These are phyloP conservation scores for Wallemia hederae DNA, from an alignment of 1,284 basidiomycete species.

Conservation along the genomic window DNA sequence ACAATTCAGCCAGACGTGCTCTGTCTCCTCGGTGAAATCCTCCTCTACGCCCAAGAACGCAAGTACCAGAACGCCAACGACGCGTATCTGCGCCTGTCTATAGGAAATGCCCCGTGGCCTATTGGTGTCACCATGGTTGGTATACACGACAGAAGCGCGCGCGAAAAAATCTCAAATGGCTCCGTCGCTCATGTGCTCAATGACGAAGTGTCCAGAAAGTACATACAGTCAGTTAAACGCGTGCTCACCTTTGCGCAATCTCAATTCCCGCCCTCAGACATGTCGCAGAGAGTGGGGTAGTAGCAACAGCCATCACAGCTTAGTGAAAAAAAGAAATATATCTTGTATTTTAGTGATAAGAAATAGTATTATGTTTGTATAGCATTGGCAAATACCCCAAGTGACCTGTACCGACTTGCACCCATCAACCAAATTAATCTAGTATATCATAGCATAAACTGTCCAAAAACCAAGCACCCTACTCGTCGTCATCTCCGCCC, in stretches of 20 bases:
- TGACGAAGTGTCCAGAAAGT: conserved; percentile 94
- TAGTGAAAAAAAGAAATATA: background rate
- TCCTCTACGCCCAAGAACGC: conserved; percentile 80
- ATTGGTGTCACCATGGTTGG: conserved; percentile 99
- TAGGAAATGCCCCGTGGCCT: conserved; percentile 97
- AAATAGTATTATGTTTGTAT: background rate
- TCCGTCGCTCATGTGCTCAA: conserved; percentile 94
- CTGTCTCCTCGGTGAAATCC: conserved; percentile 68
- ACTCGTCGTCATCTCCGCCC: background rate
- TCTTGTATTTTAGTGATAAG: background rate
- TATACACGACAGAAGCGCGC: conserved; percentile 87
- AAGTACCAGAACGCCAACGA: conserved; percentile 90
- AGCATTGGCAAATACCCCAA: too few species aligned
- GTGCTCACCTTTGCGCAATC: conserved; percentile 15
- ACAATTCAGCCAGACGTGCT: conserved; percentile 60
- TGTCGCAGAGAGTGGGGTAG: background rate
- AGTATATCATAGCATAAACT: background rate
- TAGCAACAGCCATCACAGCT: too few species aligned
- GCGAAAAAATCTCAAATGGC: conserved; percentile 87
- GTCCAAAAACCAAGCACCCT: background rate
- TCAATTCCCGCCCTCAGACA: background rate
- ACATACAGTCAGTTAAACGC: conserved; percentile 93
- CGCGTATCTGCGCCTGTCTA: conserved; percentile 78
- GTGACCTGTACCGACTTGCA: too few species aligned
- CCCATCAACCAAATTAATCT: too few species aligned